Evolutionary conservation across 1,284 basidiomycete genomes (phyloP).

Genomic region (Trichosporon asahii): DNA sequence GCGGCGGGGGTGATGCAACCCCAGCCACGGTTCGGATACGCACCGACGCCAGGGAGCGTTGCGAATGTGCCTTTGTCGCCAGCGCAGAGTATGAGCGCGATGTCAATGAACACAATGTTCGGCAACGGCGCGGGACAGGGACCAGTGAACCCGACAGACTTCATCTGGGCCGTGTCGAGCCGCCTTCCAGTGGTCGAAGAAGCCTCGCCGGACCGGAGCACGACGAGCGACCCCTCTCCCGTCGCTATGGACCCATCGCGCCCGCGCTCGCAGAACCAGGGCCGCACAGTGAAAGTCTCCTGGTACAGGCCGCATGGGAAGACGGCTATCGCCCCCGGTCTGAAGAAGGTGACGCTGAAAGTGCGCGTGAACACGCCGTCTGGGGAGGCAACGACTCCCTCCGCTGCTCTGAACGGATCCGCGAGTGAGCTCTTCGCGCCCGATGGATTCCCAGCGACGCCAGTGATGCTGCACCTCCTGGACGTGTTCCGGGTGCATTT

Average conservation of each 20-base stretch:
- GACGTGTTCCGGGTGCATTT: slow-evolving; percentile 34
- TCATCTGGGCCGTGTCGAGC: slow-evolving; percentile 33
- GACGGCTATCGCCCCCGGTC: slow-evolving; percentile 38
- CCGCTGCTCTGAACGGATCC: not conserved
- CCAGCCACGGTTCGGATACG: not conserved
- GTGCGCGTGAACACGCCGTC: slow-evolving; percentile 31
- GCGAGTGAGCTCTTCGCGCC: slow-evolving; percentile 22
- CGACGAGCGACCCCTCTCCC: slow-evolving; percentile 14
- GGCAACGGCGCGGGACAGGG: not conserved
- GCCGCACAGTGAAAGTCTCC: slow-evolving; percentile 38
- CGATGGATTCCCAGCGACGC: slow-evolving; percentile 22
- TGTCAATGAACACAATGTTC: not conserved
- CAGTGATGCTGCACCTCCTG: slow-evolving; percentile 32
- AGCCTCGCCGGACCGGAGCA: slow-evolving; percentile 23
- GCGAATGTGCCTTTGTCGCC: not conserved
- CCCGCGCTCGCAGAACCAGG: slow-evolving; percentile 6
- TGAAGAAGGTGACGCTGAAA: slow-evolving; percentile 36
- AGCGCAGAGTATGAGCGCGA: not conserved
- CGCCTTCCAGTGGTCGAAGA: slow-evolving; percentile 35
- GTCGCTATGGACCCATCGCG: not conserved
- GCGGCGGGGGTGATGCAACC: not conserved
- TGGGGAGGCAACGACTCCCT: slow-evolving; percentile 16
- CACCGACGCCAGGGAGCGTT: not conserved
- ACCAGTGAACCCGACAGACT: slow-evolving; percentile 30
- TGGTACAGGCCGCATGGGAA: slow-evolving; percentile 43